Evolutionary conservation across 495 filamentous ascomycete species (phyloP).

Genomic region (Neurospora pannonica): DNA sequence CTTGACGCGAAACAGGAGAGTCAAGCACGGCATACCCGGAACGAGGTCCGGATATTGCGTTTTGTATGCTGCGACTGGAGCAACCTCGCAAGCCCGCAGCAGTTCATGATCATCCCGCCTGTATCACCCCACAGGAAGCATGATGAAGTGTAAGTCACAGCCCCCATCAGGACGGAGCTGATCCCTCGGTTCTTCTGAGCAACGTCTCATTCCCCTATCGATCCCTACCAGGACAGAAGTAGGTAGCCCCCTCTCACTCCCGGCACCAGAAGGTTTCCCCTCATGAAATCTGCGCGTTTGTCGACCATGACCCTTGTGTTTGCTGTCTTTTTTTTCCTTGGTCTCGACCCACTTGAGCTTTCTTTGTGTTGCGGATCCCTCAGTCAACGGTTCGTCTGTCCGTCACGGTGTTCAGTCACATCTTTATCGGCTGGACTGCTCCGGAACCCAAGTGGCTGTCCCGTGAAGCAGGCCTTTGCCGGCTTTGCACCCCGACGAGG

Average conservation of each 20-base stretch:
- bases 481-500: neutral
- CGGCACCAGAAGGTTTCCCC: neutral
- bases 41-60: constrained; percentile 12
- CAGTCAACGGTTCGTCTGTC: neutral
- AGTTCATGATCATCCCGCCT: constrained; percentile 8
- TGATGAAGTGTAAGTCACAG: constrained; percentile 21
- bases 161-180: constrained; percentile 10
- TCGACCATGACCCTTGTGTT: neutral
- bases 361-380: neutral
- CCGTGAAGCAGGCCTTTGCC: neutral
- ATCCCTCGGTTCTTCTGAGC: neutral
- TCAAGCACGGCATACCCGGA: constrained; percentile 8
- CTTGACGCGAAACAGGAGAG: neutral
- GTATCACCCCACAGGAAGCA: constrained; percentile 19
- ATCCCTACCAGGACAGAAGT: neutral
- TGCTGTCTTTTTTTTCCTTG: neutral
- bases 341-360: neutral
- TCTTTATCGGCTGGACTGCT: neutral
- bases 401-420: neutral
- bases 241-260: neutral
- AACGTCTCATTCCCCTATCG: neutral
- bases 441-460: neutral
- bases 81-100: constrained; percentile 6
- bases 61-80: constrained; percentile 1
- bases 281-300: neutral